These are phyloP conservation scores for Coemansia sp. DNA, from an alignment of 192 early-diverging fungal genomes.

Conservation along the genomic window DNA sequence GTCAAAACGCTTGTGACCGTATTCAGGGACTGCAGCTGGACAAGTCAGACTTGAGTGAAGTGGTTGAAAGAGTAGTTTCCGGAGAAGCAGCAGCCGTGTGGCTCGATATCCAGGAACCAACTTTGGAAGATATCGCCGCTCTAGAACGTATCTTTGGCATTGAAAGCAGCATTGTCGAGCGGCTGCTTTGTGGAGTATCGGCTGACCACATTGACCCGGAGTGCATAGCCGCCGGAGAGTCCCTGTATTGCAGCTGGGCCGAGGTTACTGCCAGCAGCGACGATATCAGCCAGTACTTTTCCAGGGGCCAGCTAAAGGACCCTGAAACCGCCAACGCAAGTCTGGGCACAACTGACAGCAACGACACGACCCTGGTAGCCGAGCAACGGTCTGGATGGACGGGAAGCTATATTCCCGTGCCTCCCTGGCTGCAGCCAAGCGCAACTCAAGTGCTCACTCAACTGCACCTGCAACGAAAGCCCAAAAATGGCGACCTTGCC, in stretches of 20 bases:
- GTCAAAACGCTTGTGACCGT: slow-evolving; percentile 5
- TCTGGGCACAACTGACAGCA: neutral
- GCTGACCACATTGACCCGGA: slow-evolving; percentile 12
- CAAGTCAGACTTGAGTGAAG: slow-evolving; percentile 7
- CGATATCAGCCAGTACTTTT: slow-evolving; percentile 18
- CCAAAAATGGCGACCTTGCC: neutral
- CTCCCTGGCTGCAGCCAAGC: slow-evolving; percentile 50
- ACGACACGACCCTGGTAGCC: neutral
- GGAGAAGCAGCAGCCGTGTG: slow-evolving; percentile 22
- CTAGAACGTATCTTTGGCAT: slow-evolving; percentile 39
- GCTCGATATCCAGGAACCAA: slow-evolving; percentile 34
- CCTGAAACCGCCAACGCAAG: neutral
- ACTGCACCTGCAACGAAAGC: slow-evolving; percentile 16
- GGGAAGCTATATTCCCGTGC: slow-evolving; percentile 38
- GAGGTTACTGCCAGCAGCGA: slow-evolving; percentile 20
- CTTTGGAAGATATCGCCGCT: slow-evolving; percentile 22
- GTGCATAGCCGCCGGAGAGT: slow-evolving; percentile 14
- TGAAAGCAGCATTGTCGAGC: slow-evolving; percentile 1
- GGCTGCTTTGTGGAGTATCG: slow-evolving; percentile 4
- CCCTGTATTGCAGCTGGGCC: slow-evolving; percentile 46
- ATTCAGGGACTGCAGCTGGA: slow-evolving; percentile 17
- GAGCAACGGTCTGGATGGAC: slow-evolving; percentile 9
- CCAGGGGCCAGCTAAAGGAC: neutral
- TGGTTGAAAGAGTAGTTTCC: slow-evolving; percentile 15
- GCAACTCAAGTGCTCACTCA: slow-evolving; percentile 41